These are phyloP conservation scores for Stevia rebaudiana DNA, from an alignment of 140 eudicot species.

Conservation along the genomic window DNA sequence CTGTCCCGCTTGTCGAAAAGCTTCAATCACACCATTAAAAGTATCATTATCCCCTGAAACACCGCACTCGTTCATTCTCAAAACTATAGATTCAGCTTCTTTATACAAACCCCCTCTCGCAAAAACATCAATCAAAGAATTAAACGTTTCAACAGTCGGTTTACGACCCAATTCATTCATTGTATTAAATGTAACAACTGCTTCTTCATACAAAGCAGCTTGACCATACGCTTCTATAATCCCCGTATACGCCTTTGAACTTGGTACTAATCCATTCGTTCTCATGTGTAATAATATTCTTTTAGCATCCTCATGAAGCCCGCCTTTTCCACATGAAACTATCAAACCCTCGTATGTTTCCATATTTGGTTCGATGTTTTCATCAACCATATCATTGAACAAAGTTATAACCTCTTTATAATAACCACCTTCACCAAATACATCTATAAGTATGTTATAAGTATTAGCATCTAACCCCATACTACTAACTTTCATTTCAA, in stretches of 20 bases:
- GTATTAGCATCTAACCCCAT: conserved; percentile 86
- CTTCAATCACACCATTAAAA: conserved; percentile 77
- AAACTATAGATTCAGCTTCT: conserved; percentile 59
- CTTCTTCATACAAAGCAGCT: conserved; percentile 87
- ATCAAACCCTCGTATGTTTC: conserved; percentile 86
- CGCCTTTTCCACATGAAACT: conserved; percentile 88
- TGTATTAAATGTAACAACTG: conserved; percentile 78
- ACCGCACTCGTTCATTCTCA: conserved; percentile 58
- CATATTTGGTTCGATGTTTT: conserved; percentile 87
- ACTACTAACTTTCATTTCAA: conserved; percentile 95
- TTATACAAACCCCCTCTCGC: conserved; percentile 85
- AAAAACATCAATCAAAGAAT: conserved; percentile 64
- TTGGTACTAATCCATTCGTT: conserved; percentile 71
- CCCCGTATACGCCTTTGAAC: conserved; percentile 83
- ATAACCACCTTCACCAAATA: conserved; percentile 94
- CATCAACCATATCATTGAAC: conserved; percentile 91
- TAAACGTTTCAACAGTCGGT: conserved; percentile 66
- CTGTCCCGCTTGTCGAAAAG: conserved; percentile 80
- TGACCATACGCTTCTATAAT: conserved; percentile 92
- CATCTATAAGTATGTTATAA: conserved; percentile 79
- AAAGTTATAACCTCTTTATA: conserved; percentile 87
- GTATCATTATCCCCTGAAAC: conserved; percentile 51
- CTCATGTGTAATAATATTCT: conserved; percentile 60
- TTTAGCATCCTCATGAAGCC: conserved; percentile 77
- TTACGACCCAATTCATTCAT: conserved; percentile 95